Evolutionary conservation across 306 rosid genomes (phyloP).

Genomic region (Trichosanthes cucumerina): DNA sequence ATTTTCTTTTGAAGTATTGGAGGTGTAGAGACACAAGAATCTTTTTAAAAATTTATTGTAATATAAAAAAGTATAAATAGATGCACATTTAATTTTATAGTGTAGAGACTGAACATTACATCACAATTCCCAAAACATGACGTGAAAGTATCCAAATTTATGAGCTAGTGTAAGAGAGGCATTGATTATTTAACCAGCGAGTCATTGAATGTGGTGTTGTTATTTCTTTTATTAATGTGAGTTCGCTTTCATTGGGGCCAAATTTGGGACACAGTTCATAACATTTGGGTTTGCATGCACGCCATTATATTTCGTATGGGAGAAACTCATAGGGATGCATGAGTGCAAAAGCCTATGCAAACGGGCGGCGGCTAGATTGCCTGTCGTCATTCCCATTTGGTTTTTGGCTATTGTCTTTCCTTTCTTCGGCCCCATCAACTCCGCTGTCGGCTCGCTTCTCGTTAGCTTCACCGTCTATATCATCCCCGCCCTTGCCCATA

Average conservation of each 20-base stretch:
- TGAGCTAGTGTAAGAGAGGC: too few relatives aligned
- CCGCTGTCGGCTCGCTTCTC: conserved; percentile 91
- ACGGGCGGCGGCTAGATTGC: conserved; percentile 78
- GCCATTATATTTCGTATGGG: conserved; percentile 92
- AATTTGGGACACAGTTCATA: conserved; percentile 42
- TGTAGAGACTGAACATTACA: too few relatives aligned
- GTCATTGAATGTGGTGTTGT: background rate
- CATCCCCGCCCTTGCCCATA: conserved; percentile 77
- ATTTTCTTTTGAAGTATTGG: too few relatives aligned
- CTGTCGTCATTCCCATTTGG: conserved; percentile 92
- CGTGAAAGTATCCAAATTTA: too few relatives aligned
- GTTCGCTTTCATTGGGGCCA: background rate
- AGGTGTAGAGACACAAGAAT: too few relatives aligned
- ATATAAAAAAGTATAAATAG: too few relatives aligned
- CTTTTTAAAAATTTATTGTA: too few relatives aligned
- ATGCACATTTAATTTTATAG: too few relatives aligned
- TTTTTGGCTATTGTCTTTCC: conserved; percentile 90
- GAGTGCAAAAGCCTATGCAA: conserved; percentile 82
- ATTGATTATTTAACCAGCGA: background rate
- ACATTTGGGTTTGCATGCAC: conserved; percentile 98
- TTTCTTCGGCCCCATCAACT: conserved; percentile 89
- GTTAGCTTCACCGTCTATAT: conserved; percentile 96
- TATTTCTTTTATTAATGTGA: background rate
- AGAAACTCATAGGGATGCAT: conserved; percentile 81
- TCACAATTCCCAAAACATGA: too few relatives aligned